Conservation (phyloP, 495 filamentous ascomycete genomes). For the Entonaema liquescens region DNA sequence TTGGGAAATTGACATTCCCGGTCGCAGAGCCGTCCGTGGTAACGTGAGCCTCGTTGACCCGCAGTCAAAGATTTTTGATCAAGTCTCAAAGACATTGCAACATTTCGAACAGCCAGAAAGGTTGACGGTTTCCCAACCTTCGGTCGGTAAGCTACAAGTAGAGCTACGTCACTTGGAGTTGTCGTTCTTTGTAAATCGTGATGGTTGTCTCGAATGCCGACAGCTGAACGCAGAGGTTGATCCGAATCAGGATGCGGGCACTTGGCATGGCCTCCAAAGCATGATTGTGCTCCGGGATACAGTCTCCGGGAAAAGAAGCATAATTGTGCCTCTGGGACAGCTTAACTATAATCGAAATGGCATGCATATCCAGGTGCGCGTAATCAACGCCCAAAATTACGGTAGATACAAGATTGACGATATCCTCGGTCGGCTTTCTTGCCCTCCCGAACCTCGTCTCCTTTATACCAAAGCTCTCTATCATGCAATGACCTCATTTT, state of each 20-base stretch:
- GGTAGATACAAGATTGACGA: conserved; percentile 58
- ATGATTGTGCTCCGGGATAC: conserved; percentile 57
- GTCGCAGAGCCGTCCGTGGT: conserved; percentile 29
- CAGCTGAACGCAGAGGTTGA: conserved; percentile 57
- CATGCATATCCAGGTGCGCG: conserved; percentile 47
- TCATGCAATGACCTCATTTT: conserved; percentile 68
- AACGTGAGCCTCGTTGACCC: conserved; percentile 43
- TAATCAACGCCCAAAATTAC: conserved; percentile 44
- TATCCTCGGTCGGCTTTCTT: conserved; percentile 55
- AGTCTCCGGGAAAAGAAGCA: conserved; percentile 45
- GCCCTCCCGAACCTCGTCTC: conserved; percentile 56
- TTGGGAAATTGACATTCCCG: conserved; percentile 46
- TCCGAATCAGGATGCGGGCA: conserved; percentile 59
- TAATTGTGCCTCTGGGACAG: conserved; percentile 50
- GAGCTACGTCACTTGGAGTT: conserved; percentile 51
- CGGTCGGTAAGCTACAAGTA: conserved; percentile 40
- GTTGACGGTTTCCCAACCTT: conserved; percentile 50
- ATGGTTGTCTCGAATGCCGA: conserved; percentile 53
- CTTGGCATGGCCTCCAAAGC: conserved; percentile 59
- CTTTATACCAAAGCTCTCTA: conserved; percentile 62
- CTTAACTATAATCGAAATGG: conserved; percentile 19
- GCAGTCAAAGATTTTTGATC: conserved; percentile 36
- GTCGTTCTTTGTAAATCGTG: conserved; percentile 47
- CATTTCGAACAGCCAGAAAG: conserved; percentile 46
- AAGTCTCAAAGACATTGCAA: conserved; percentile 48